Percentiles rank a stretch among this genome's conserved stretches.
phyloP scores from a whole-genome alignment of 176 grass and related monocot species.

The Oryza officinalis region DNA sequence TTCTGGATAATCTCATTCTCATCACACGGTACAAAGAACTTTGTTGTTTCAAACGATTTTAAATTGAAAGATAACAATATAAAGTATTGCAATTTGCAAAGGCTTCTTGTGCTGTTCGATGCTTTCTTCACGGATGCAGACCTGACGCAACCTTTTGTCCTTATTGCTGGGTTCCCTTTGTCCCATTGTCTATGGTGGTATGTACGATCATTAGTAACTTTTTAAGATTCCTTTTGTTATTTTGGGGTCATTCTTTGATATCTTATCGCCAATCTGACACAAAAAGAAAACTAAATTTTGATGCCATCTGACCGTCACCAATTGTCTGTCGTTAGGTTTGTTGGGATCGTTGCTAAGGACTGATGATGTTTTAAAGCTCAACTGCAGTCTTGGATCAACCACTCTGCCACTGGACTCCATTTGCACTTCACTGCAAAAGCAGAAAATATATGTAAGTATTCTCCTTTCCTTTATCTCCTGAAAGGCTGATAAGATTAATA shows the following conservation, averaged over 20 bases:
- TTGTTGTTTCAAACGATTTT: not conserved
- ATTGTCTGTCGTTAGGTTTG: slow-evolving; percentile 7
- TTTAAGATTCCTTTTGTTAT: not conserved
- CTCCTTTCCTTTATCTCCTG: not conserved
- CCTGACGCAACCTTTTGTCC: slow-evolving; percentile 25
- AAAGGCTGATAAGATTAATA: not conserved
- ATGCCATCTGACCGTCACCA: slow-evolving; percentile 14
- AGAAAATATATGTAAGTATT: slow-evolving; percentile 16
- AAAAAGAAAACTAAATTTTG: slow-evolving; percentile 12
- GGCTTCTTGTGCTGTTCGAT: not conserved
- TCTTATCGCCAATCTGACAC: slow-evolving; percentile 19
- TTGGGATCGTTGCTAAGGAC: not conserved
- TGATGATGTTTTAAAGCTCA: slow-evolving; percentile 7
- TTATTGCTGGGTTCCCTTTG: slow-evolving; percentile 28
- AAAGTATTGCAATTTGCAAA: not conserved
- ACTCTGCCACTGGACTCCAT: not conserved
- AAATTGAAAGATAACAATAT: not conserved
- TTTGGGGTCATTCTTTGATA: not conserved
- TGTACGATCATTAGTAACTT: not conserved
- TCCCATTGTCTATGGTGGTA: slow-evolving; percentile 11
- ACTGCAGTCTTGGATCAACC: not conserved
- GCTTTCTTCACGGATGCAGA: slow-evolving; percentile 13
- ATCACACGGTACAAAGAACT: not conserved
- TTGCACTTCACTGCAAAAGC: slow-evolving; percentile 31
- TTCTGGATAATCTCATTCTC: not conserved